Conservation (phyloP, 176 grass and related monocot genomes). For the Miscanthus lutarioriparius region DNA sequence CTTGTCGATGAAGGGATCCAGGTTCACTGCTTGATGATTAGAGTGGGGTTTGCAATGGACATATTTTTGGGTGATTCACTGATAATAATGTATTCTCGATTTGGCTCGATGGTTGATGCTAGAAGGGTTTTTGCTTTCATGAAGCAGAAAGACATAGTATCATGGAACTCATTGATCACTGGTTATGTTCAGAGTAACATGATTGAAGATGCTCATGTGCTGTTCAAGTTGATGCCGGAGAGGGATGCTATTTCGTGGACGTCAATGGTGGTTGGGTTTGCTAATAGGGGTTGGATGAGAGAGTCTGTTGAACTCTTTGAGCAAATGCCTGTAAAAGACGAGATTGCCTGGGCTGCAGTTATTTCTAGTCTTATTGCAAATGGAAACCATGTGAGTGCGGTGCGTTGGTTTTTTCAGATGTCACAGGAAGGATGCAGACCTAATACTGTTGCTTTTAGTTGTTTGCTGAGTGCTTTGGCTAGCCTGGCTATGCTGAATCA, state of each 20-base stretch:
- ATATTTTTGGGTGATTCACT: conserved; percentile 54
- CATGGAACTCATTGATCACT: conserved; percentile 71
- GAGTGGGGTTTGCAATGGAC: conserved; percentile 47
- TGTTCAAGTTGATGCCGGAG: conserved; percentile 69
- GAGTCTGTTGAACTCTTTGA: conserved; percentile 56
- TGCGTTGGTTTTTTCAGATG: conserved; percentile 60
- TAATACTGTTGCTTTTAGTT: conserved; percentile 48
- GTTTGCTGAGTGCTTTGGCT: conserved; percentile 63
- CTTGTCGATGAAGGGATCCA: conserved; percentile 61
- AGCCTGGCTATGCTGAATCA: conserved; percentile 41
- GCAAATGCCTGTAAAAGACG: conserved; percentile 74
- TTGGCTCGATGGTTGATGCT: conserved; percentile 55
- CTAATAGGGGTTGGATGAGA: conserved; percentile 68
- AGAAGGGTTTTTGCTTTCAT: conserved; percentile 52
- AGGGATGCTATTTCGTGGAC: conserved; percentile 80
- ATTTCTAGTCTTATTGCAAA: conserved; percentile 52
- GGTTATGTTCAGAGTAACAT: conserved; percentile 55
- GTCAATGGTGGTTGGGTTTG: conserved; percentile 56
- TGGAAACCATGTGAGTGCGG: conserved; percentile 48
- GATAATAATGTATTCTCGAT: conserved; percentile 67
- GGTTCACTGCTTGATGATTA: conserved; percentile 55
- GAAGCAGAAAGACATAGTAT: conserved; percentile 58
- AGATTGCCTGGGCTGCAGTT: conserved; percentile 57
- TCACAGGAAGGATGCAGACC: conserved; percentile 47
- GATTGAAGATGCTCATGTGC: conserved; percentile 56